These are phyloP conservation scores for Schizophyllum commune DNA, from an alignment of 1,284 basidiomycete species.

Conservation along the genomic window DNA sequence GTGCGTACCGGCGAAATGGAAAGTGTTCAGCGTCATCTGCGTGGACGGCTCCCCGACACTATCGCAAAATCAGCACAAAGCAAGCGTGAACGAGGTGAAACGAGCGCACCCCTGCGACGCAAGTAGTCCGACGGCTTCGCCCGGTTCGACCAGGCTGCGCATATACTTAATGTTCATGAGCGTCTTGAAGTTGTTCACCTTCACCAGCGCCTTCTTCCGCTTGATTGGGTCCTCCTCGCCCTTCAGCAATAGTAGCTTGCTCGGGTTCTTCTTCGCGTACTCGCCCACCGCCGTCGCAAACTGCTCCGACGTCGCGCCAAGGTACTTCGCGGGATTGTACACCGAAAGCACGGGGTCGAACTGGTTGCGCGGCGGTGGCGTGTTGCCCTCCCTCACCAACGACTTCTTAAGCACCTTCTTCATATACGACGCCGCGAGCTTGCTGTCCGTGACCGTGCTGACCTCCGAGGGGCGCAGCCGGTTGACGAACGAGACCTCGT, in stretches of 20 bases:
- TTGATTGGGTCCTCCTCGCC: slow-evolving; percentile 34
- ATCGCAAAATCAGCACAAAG: slow-evolving; percentile 6
- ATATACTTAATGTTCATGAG: slow-evolving; percentile 91
- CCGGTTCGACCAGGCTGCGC: slow-evolving; percentile 91
- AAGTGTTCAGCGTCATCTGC: slow-evolving; percentile 99
- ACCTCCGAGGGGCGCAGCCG: slow-evolving; percentile 66
- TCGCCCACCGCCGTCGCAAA: slow-evolving; percentile 80
- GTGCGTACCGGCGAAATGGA: slow-evolving; percentile 89
- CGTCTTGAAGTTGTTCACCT: slow-evolving; percentile 60
- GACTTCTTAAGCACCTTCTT: slow-evolving; percentile 85
- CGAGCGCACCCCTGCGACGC: slow-evolving; percentile 89
- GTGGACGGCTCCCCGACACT: slow-evolving; percentile 99
- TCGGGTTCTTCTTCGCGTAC: slow-evolving; percentile 78
- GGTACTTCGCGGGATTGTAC: slow-evolving; percentile 73
- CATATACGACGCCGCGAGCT: slow-evolving; percentile 73
- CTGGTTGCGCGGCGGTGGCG: slow-evolving; percentile 38
- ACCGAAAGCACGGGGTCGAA: slow-evolving; percentile 72
- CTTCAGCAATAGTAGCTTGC: slow-evolving; percentile 64
- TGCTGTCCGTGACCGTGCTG: slow-evolving; percentile 50
- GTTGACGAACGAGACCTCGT: slow-evolving; percentile 76
- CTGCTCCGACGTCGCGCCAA: slow-evolving; percentile 91
- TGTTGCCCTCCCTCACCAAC: slow-evolving; percentile 37
- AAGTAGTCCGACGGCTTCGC: slow-evolving; percentile 94
- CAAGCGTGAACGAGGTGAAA: background rate
- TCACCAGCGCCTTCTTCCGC: slow-evolving; percentile 41